A percentile compares a stretch with the other conserved stretches of the same genome.
Conservation (phyloP, 805 yeast genomes). For the Lipomyces oligophaga region DNA sequence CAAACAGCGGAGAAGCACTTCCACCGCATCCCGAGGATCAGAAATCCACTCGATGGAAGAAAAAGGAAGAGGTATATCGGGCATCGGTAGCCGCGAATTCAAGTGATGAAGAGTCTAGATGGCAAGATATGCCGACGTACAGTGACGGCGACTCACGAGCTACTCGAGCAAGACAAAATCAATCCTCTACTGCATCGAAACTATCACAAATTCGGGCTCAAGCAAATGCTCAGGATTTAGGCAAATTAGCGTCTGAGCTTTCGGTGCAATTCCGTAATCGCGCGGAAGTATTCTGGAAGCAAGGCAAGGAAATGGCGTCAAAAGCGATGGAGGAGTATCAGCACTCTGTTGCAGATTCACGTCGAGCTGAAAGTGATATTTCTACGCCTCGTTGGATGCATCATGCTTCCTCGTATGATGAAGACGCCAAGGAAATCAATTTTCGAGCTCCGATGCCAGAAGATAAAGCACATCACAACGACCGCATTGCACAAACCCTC, state of each 20-base stretch:
- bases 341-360: neutral
- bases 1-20: conserved; percentile 1
- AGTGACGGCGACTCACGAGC: conserved; percentile 4
- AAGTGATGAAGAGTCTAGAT: conserved; percentile 8
- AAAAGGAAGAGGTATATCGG: neutral
- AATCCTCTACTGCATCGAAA: conserved; percentile 1
- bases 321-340: conserved; percentile 57
- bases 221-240: conserved; percentile 22
- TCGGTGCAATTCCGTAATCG: conserved; percentile 55
- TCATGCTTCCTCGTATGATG: conserved; percentile 9
- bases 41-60: neutral
- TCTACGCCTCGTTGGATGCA: conserved; percentile 29
- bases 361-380: conserved; percentile 4
- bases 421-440: conserved; percentile 11
- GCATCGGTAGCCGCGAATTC: too few species aligned
- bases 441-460: conserved; percentile 17
- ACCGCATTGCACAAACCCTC: conserved; percentile 7
- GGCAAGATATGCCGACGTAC: conserved; percentile 26
- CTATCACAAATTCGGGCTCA: conserved; percentile 5
- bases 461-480: neutral
- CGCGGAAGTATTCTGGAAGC: conserved; percentile 56
- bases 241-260: conserved; percentile 40
- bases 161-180: neutral
- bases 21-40: conserved; percentile 9
- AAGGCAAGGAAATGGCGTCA: conserved; percentile 58